Evolutionary conservation across 2,329 filamentous ascomycete species (phyloP), one percentile per base, ranked within the genome.

Genomic region (Endocalyx cinctus): DNA sequence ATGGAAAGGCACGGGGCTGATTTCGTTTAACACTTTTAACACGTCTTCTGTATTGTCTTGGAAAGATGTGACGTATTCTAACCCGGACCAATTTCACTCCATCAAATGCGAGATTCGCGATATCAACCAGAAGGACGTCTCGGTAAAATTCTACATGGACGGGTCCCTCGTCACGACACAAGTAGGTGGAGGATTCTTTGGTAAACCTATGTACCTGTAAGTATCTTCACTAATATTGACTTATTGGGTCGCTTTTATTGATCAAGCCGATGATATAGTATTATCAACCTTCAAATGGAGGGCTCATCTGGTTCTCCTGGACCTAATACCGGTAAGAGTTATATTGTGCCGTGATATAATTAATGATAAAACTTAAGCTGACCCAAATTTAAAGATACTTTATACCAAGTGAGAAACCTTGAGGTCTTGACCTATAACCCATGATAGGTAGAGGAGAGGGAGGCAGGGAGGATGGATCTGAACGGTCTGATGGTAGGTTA

Each of bases 1-100:
- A 52, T 78, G 74, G 74, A 78, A 77, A 48, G 74, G 74, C n/a
- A 62, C 52, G 20, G 72, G 71, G 12, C 67, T 72, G 47, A 69
- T 75, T 38, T 68, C 62, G 19, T 76, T 76, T 57, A 76, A 76
- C 44, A 76, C 71, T 2, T 57, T 56, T 43, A 57, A 57, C 36
- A 57, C 54, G 3, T 55, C 64, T 19, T 65, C 58, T 5, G 48
- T 65, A 27, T 64, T 75, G 3, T 51, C 60, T 4, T 63, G 69
- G 25, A 56, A 60, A 25, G 64, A 77, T 41, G 64, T 74, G 6
- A 51, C 51, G 0, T 78, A 78, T 41, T 51, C 64, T 3, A 58
- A 46, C 33, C 63, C 72, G 0, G 58, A 40, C 7, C 46, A 57
- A n/a, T 77, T 66, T 40, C 73, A 77, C 49, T 60, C 57, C 5